phyloP scores from a whole-genome alignment of 2,329 filamentous ascomycete species.

The Colletotrichum sp. region DNA sequence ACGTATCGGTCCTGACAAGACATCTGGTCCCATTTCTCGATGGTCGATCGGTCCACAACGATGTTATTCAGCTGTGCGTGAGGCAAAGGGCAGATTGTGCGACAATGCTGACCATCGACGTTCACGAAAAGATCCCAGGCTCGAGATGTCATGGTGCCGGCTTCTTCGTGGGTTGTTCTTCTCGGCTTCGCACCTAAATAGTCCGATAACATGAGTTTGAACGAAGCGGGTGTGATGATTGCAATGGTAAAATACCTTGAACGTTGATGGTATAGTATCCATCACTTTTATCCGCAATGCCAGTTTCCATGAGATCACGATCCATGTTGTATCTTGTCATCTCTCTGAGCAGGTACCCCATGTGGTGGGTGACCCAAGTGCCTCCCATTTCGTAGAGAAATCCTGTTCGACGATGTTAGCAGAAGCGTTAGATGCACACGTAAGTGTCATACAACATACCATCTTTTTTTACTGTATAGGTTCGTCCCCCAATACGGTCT shows the following conservation, averaged over 20 bases:
- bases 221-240: background rate
- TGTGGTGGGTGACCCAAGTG: constrained; percentile 45
- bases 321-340: constrained; percentile 49
- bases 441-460: constrained; percentile 22
- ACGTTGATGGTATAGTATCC: constrained; percentile 20
- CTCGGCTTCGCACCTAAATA: constrained; percentile 21
- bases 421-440: background rate
- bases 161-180: constrained; percentile 29
- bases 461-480: constrained; percentile 39
- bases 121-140: constrained; percentile 31
- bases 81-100: constrained; percentile 27
- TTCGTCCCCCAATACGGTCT: constrained; percentile 46
- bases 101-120: constrained; percentile 29
- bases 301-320: background rate
- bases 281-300: background rate
- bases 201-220: background rate
- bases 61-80: constrained; percentile 24
- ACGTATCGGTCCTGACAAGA: constrained; percentile 33
- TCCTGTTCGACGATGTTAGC: background rate
- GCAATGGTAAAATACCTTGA: background rate
- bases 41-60: constrained; percentile 18
- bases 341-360: constrained; percentile 48
- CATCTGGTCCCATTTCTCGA: constrained; percentile 27
- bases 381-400: constrained; percentile 47
- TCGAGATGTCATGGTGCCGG: constrained; percentile 25